phyloP scores from a whole-genome alignment of 148 eudicot genomes.

The Pharnaceum exiguum region DNA sequence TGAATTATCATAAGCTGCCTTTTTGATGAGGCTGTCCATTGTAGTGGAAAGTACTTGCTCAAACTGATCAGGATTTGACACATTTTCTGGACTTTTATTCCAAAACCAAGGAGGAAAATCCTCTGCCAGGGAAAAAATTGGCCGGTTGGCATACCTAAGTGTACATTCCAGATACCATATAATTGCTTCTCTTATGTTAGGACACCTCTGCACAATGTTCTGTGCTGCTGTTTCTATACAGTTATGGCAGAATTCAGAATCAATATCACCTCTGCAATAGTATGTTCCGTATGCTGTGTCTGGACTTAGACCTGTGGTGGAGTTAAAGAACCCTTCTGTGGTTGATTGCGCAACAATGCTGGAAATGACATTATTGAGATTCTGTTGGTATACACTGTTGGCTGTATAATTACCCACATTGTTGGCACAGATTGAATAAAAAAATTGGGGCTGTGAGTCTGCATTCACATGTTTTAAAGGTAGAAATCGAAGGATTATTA shows the following conservation, averaged over 20 bases:
- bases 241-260: neutral
- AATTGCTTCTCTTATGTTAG: conserved; percentile 1
- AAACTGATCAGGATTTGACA: neutral
- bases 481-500: too few relatives aligned
- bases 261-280: conserved; percentile 1
- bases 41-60: neutral
- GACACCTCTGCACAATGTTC: neutral
- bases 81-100: neutral
- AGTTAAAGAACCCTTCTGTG: neutral
- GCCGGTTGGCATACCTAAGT: too few relatives aligned
- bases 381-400: conserved; percentile 9
- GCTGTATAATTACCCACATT: conserved; percentile 11
- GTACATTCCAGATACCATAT: conserved; percentile 17
- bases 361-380: neutral
- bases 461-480: too few relatives aligned
- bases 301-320: neutral
- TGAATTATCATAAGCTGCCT: conserved; percentile 7
- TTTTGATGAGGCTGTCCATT: conserved; percentile 2
- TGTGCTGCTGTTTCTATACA: conserved; percentile 4
- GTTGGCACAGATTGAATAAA: too few relatives aligned
- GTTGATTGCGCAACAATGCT: neutral
- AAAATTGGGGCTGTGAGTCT: too few relatives aligned
- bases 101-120: neutral
- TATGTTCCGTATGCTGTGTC: neutral
- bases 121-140: neutral